Base-by-base conservation (phyloP, 768 basidiomycete genomes). In the Chalciporus pseudorubinellus region DNA sequence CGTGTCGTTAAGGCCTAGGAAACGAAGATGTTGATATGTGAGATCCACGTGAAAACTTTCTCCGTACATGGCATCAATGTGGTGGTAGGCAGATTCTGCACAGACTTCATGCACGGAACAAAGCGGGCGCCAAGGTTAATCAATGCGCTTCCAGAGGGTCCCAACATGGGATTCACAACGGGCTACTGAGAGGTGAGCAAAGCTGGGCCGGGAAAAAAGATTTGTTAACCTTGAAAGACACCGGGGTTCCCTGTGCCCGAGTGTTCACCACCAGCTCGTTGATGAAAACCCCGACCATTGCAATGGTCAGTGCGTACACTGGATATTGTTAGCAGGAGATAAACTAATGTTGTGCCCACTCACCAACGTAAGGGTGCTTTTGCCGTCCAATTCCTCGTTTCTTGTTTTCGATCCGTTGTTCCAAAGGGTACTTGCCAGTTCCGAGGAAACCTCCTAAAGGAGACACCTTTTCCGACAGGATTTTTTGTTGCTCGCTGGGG, bases 111-210 rank as follows among this genome's bases (percentile, higher is more conserved):
- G 60, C 93, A 95, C 0, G 94, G 89, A 13, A 91, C 89, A 64
- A 94, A 97, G 22, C 95, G 88, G 20, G 95, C 93, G 3, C 95
- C 95, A 45, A 92, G 73, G 60, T 87, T 82, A 52, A 98, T 91
- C 13, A 98, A 74, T 2, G 87, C 92, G 41, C 84, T 85, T 43
- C 79, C 81, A 0, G 90, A 87, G 3, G 95, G 95, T 3, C 95
- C 95, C 16, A 98, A 76, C 91, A 95, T 92, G 4, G 85, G 84
- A 61, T 95, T 95, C 46, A 93, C 81, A 3, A 79, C 77, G 19
- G 91, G 91, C 86, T 92, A 51, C 42, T 4, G 44, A 26, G 47
- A 19, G 16, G 18, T 65, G 45, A 67, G 55, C 40, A 48, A 9
- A 14, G 8, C 24, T 39, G n/a, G n/a, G n/a, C 9, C 6, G 8